Percentiles rank a stretch among this genome's conserved stretches.
These are phyloP conservation scores for Coemansia sp. DNA, from an alignment of 371 early-diverging fungal genomes.

Conservation along the genomic window DNA sequence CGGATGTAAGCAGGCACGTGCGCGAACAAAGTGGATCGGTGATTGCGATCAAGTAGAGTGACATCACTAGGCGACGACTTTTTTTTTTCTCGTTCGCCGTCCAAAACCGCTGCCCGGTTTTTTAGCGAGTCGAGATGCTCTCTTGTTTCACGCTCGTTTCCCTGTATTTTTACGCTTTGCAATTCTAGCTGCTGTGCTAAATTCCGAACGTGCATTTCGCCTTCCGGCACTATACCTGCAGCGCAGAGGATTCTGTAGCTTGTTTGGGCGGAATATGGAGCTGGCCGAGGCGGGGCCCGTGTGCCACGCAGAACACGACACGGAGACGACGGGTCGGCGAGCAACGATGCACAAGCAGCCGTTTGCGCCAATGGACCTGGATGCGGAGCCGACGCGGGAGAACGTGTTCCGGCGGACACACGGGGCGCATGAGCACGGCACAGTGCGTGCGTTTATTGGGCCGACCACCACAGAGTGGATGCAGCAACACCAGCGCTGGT, in stretches of 20 bases:
- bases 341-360: constrained; percentile 36
- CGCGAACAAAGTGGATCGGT: too few relatives aligned
- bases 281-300: not conserved
- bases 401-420: constrained; percentile 21
- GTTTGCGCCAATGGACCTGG: constrained; percentile 26
- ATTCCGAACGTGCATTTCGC: not conserved
- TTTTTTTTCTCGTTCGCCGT: too few relatives aligned
- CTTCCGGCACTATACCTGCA: not conserved
- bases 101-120: too few relatives aligned
- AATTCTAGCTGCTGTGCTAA: not conserved
- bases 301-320: not conserved
- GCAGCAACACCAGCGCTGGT: constrained; percentile 47
- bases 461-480: constrained; percentile 33
- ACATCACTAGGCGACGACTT: too few relatives aligned
- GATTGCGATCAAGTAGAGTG: too few relatives aligned
- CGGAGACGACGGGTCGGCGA: not conserved
- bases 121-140: not conserved
- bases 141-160: not conserved
- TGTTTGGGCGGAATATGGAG: not conserved
- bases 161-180: not conserved
- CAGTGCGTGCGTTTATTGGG: constrained; percentile 41
- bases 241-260: not conserved
- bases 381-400: constrained; percentile 22
- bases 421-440: not conserved
- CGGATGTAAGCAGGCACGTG: too few relatives aligned